These are phyloP conservation scores for Serendipita sp. DNA, from an alignment of 768 basidiomycete species.

Conservation along the genomic window DNA sequence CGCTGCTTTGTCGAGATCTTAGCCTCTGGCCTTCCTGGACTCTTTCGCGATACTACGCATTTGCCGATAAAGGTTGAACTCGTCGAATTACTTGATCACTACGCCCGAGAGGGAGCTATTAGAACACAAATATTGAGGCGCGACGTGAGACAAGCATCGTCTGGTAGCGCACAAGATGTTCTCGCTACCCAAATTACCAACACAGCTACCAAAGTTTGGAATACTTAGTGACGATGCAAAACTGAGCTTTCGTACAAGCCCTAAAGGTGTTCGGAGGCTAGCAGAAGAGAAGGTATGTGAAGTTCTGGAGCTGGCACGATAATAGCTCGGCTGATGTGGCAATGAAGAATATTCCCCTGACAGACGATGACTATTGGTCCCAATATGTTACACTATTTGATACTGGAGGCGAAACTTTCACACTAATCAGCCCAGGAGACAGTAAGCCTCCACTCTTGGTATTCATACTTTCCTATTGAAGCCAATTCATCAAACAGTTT, in stretches of 20 bases:
- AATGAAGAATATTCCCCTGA: conserved; percentile 49
- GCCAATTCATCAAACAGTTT: conserved; percentile 32
- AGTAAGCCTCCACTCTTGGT: conserved; percentile 30
- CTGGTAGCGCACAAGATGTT: conserved; percentile 7
- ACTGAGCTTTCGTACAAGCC: conserved; percentile 71
- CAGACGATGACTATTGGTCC: conserved; percentile 26
- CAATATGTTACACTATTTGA: conserved; percentile 79
- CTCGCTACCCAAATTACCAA: conserved; percentile 46
- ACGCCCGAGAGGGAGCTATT: no score
- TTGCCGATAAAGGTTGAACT: no score
- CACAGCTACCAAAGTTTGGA: conserved; percentile 56
- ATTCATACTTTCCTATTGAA: conserved; percentile 3
- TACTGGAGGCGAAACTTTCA: conserved; percentile 79
- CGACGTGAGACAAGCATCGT: no score
- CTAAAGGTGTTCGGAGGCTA: conserved; percentile 63
- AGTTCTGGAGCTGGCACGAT: conserved; percentile 7
- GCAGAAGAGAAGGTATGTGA: conserved; percentile 49
- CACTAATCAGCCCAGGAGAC: conserved; percentile 72
- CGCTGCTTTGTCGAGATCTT: no score
- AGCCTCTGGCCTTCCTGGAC: no score
- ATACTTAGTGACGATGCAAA: conserved; percentile 75
- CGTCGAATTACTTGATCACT: no score
- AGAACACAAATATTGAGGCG: conserved; percentile 40
- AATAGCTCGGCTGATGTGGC: background rate
- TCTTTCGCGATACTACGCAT: no score